Percentiles rank a stretch among this genome's conserved stretches.
Evolutionary conservation across 2,329 filamentous ascomycete genomes (phyloP).

Genomic region (Alternaria tenuissima): DNA sequence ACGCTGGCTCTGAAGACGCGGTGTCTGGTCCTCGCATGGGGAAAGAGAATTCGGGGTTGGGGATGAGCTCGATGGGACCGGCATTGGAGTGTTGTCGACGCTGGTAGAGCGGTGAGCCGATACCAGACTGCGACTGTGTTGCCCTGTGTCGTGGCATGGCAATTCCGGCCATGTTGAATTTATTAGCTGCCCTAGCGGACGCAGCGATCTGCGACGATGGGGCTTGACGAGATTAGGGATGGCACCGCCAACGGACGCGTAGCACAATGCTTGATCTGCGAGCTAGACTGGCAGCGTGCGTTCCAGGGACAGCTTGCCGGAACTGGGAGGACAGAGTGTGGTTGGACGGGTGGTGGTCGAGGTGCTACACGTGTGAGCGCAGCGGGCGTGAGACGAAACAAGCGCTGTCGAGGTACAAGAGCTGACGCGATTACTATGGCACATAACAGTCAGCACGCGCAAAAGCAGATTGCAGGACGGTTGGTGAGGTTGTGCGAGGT

Average conservation of each 20-base stretch:
- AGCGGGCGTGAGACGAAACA: constrained; percentile 50
- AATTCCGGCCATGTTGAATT: constrained; percentile 48
- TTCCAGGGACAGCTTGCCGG: constrained; percentile 32
- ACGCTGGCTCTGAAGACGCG: constrained; percentile 38
- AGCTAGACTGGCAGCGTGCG: constrained; percentile 32
- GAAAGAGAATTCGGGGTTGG: constrained; percentile 60
- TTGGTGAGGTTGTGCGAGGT: constrained; percentile 12
- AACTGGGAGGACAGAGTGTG: constrained; percentile 10
- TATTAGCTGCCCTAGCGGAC: constrained; percentile 34
- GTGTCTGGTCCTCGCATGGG: constrained; percentile 50
- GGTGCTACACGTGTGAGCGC: constrained; percentile 44
- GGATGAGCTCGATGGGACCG: constrained; percentile 54
- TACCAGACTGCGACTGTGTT: constrained; percentile 48
- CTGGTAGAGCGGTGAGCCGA: constrained; percentile 51
- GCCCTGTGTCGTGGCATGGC: constrained; percentile 52
- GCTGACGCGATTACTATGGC: constrained; percentile 43
- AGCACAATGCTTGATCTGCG: constrained; percentile 30
- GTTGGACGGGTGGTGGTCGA: constrained; percentile 17
- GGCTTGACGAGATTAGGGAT: constrained; percentile 41
- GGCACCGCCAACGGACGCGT: constrained; percentile 32
- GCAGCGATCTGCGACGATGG: constrained; percentile 32
- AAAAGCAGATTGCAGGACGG: constrained; percentile 34
- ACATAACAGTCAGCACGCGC: constrained; percentile 43
- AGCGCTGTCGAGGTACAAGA: constrained; percentile 48
- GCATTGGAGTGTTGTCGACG: constrained; percentile 44